These are phyloP conservation scores for Epichloe gansuensis DNA, from an alignment of 2,329 filamentous ascomycete genomes.

Conservation along the genomic window DNA sequence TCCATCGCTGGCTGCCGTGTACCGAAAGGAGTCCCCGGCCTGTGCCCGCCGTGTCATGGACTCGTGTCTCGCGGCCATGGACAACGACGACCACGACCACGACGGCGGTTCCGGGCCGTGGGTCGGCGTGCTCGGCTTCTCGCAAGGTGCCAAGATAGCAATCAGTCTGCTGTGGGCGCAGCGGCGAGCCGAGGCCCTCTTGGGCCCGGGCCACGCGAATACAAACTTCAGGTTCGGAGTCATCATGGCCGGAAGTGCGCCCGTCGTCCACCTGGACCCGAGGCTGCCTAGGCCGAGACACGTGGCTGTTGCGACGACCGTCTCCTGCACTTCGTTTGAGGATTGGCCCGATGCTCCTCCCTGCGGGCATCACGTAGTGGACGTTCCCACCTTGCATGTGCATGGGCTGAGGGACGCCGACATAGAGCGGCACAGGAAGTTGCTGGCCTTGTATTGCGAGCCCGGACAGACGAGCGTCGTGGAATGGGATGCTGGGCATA, in stretches of 20 bases:
- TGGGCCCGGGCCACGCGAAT: background rate
- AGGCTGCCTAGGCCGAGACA: constrained; percentile 42
- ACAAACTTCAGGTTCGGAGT: constrained; percentile 22
- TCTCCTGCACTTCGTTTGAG: constrained; percentile 13
- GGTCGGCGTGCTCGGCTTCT: constrained; percentile 52
- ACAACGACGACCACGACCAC: constrained; percentile 29
- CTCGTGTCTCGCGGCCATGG: constrained; percentile 34
- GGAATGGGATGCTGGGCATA: constrained; percentile 62
- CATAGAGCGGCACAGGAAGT: constrained; percentile 32
- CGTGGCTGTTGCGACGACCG: constrained; percentile 13
- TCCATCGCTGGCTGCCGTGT: constrained; percentile 50
- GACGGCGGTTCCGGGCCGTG: constrained; percentile 44
- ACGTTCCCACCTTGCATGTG: constrained; percentile 23
- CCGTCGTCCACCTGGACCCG: constrained; percentile 18
- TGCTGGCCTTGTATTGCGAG: constrained; percentile 49
- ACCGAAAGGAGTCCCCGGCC: constrained; percentile 29
- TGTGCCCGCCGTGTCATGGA: constrained; percentile 26
- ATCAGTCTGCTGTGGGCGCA: constrained; percentile 52
- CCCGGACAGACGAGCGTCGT: constrained; percentile 40
- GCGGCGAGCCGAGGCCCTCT: constrained; percentile 15
- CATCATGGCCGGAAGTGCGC: constrained; percentile 22
- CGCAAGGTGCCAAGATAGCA: constrained; percentile 50
- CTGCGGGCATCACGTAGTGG: constrained; percentile 24
- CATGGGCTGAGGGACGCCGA: constrained; percentile 47
- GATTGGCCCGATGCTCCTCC: constrained; percentile 33